Conservation (phyloP, 139 green algal species). For the Closterium sp. region DNA sequence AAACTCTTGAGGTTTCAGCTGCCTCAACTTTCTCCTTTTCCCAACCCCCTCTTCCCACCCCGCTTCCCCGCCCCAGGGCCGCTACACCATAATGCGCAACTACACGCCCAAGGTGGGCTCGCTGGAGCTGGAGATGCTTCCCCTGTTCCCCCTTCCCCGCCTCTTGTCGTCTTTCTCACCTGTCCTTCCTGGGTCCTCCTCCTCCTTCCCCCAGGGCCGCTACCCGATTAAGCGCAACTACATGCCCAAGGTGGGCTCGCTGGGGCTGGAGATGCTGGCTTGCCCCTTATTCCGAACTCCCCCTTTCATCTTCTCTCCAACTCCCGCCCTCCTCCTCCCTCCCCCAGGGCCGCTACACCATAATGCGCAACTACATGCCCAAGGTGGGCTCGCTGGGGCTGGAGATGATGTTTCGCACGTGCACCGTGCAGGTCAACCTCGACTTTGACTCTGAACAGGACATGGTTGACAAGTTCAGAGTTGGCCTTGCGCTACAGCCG, state of each 20-base stretch:
- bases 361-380: slow-evolving; percentile 67
- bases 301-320: neutral
- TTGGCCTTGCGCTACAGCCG: slow-evolving; percentile 89
- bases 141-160: slow-evolving; percentile 44
- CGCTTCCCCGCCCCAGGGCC: neutral
- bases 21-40: neutral
- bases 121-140: slow-evolving; percentile 98
- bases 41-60: neutral
- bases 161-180: neutral
- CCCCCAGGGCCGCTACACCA: slow-evolving; percentile 58
- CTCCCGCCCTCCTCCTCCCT: neutral
- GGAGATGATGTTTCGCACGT: slow-evolving; percentile 99
- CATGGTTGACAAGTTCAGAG: slow-evolving; percentile 96
- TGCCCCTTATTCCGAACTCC: too few species aligned
- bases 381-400: slow-evolving; percentile 76
- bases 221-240: slow-evolving; percentile 69
- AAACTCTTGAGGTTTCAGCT: too few species aligned
- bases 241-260: slow-evolving; percentile 64
- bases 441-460: slow-evolving; percentile 94
- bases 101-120: slow-evolving; percentile 65
- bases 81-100: slow-evolving; percentile 70
- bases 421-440: slow-evolving; percentile 98
- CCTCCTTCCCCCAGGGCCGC: neutral
- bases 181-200: neutral
- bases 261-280: slow-evolving; percentile 99